A percentile compares a stretch with the other conserved stretches of the same genome.
Conservation (phyloP, 371 early-diverging fungal genomes). For the Rhizopus delemar region DNA sequence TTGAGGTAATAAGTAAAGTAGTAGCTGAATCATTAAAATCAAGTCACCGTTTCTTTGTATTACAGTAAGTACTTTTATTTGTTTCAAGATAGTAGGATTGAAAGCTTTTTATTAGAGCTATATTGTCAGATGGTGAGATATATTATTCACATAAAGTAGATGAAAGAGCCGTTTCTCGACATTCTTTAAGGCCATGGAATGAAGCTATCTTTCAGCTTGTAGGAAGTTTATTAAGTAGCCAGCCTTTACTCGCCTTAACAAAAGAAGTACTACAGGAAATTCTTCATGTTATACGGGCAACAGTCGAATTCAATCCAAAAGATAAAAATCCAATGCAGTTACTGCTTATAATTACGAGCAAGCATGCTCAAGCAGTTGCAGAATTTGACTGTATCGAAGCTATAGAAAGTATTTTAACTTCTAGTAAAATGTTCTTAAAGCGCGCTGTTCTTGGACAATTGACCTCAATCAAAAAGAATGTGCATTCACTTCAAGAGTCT, state of each 20-base stretch:
- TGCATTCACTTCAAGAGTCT: not conserved
- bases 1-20: constrained; percentile 17
- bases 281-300: constrained; percentile 7
- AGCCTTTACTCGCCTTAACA: constrained; percentile 12
- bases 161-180: not conserved
- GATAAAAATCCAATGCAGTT: constrained; percentile 28
- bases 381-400: constrained; percentile 7
- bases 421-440: constrained; percentile 26
- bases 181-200: constrained; percentile 20
- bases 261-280: constrained; percentile 5
- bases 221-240: constrained; percentile 7
- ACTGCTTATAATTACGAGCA: constrained; percentile 17
- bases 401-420: constrained; percentile 8
- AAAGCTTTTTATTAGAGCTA: constrained; percentile 1
- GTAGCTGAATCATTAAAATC: constrained; percentile 13
- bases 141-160: constrained; percentile 5
- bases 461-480: constrained; percentile 10
- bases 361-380: constrained; percentile 17
- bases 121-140: constrained; percentile 20
- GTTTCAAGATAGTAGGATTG: too few species aligned
- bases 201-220: constrained; percentile 13
- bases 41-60: constrained; percentile 3
- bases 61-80: constrained; percentile 11
- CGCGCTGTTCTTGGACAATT: constrained; percentile 20
- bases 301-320: constrained; percentile 17